A percentile compares a stretch with the other conserved stretches of the same genome.
Evolutionary conservation across 2,329 filamentous ascomycete species (phyloP).

Genomic region (Trichocomaceae sp.): DNA sequence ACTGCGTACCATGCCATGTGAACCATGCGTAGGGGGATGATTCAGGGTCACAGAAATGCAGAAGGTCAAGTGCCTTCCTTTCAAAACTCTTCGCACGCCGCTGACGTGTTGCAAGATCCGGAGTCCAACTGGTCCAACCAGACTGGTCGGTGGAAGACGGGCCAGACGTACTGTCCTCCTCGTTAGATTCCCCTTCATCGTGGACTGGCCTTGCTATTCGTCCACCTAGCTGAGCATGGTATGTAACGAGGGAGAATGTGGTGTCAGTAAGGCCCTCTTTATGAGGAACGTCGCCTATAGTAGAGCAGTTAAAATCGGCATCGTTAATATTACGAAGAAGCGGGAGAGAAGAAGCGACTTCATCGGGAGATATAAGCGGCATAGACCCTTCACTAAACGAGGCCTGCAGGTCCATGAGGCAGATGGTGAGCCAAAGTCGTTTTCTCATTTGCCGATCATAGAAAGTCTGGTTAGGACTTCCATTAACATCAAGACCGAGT

Average conservation of each 20-base stretch:
- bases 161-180: too few species aligned
- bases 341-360: neutral
- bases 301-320: neutral
- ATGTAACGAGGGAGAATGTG: neutral
- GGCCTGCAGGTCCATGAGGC: slow-evolving; percentile 5
- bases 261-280: neutral
- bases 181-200: neutral
- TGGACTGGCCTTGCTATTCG: neutral
- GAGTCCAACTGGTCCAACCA: too few species aligned
- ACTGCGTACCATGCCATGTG: too few species aligned
- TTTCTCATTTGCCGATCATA: slow-evolving; percentile 3
- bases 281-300: neutral
- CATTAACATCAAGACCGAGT: neutral
- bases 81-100: too few species aligned
- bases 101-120: too few species aligned
- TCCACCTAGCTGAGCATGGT: neutral
- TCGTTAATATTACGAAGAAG: neutral
- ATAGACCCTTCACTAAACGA: neutral
- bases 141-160: too few species aligned
- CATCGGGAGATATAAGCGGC: neutral
- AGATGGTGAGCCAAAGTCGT: slow-evolving; percentile 2
- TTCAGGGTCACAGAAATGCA: too few species aligned
- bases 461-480: neutral
- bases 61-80: too few species aligned
- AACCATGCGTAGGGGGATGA: too few species aligned